Conservation (phyloP, 2,329 filamentous ascomycete genomes). For the Stenocarpella maydis region DNA sequence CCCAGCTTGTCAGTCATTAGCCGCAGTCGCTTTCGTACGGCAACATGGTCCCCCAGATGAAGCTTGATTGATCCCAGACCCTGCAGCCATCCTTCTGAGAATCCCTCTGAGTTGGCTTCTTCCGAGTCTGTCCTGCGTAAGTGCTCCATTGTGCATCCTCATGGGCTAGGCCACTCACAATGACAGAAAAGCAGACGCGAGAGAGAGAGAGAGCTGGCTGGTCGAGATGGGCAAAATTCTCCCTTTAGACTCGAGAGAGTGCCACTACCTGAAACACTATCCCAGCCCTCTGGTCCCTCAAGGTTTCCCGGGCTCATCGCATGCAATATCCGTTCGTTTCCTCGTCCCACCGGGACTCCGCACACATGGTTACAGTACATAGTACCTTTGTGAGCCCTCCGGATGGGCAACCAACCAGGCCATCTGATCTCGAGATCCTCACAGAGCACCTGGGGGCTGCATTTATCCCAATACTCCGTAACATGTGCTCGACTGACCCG, state of each 20-base stretch:
- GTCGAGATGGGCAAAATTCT: not conserved
- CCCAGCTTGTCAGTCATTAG: slow-evolving; percentile 18
- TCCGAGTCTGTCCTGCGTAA: not conserved
- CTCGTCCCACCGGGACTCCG: not conserved
- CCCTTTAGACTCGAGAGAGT: no score
- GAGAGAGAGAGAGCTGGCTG: not conserved
- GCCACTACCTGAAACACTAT: not conserved
- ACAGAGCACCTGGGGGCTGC: not conserved
- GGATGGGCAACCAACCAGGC: no score
- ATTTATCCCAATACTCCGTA: not conserved
- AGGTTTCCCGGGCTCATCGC: not conserved
- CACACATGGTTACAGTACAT: no score
- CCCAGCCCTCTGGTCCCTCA: not conserved
- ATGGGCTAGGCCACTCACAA: not conserved
- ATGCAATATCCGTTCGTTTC: not conserved
- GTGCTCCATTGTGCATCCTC: not conserved
- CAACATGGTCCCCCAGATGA: not conserved
- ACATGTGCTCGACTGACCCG: not conserved
- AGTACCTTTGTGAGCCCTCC: not conserved
- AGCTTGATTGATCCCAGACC: not conserved
- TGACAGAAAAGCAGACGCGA: no score
- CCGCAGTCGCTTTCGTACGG: no score
- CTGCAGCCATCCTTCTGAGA: not conserved
- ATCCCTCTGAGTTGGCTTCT: no score
- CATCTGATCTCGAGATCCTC: not conserved